Percentiles rank a stretch among this genome's conserved stretches.
Conservation (phyloP, 106 monocot genomes). For the Gastrodia elata region DNA sequence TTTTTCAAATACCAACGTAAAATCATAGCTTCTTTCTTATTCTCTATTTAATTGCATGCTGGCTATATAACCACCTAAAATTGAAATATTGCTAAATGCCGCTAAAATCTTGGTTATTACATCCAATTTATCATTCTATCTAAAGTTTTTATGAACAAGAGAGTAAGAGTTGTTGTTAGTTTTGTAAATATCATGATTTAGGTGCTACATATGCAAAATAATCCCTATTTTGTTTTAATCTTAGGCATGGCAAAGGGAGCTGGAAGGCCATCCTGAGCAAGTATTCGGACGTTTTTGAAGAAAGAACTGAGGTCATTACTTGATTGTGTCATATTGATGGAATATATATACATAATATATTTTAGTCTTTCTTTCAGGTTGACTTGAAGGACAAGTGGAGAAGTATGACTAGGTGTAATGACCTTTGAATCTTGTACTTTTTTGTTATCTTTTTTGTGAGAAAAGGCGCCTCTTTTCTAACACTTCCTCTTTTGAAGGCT, state of each 20-base stretch:
- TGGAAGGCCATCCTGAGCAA: not conserved
- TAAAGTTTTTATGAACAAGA: no score
- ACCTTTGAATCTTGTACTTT: not conserved
- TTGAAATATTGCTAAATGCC: no score
- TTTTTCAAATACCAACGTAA: no score
- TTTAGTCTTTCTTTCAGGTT: not conserved
- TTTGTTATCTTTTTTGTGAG: not conserved
- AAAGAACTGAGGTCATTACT: constrained; percentile 3
- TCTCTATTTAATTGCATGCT: no score
- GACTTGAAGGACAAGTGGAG: constrained; percentile 3
- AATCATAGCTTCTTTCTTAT: no score
- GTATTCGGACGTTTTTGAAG: not conserved
- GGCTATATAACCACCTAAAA: no score
- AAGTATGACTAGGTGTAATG: not conserved
- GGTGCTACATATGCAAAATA: no score
- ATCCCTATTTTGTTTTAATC: not conserved
- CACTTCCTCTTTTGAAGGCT: no score
- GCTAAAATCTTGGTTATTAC: no score
- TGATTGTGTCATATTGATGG: not conserved
- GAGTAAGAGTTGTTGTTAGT: no score
- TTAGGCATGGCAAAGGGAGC: not conserved
- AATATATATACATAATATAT: no score
- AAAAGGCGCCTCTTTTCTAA: not conserved
- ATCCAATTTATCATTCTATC: no score
- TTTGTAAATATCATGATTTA: not conserved